Evolutionary conservation across 202 grass and related monocot species (phyloP).

Genomic region (Hordeum pubiflorum): DNA sequence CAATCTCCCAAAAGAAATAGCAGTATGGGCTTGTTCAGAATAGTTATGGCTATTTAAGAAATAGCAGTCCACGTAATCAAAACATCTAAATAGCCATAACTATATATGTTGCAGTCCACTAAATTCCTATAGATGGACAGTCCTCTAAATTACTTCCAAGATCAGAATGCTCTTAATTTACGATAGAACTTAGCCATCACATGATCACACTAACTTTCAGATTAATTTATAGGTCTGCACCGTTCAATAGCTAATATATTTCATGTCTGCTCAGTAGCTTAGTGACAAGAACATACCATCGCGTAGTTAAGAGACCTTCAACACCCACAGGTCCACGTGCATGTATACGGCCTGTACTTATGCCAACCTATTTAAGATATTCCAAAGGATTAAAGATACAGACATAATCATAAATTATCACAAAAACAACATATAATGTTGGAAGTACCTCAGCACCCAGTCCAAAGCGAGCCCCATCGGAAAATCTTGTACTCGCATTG

Average conservation of each 20-base stretch:
- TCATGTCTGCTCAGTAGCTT: neutral
- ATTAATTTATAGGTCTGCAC: neutral
- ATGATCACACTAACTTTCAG: neutral
- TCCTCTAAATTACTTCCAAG: neutral
- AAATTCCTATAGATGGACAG: neutral
- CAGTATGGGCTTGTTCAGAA: neutral
- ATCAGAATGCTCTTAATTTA: neutral
- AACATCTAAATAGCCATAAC: neutral
- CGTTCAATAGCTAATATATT: neutral
- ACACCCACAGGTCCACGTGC: slow-evolving; percentile 96
- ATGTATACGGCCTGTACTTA: slow-evolving; percentile 98
- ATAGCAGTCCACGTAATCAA: too few species aligned
- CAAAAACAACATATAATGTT: neutral
- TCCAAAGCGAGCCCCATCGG: slow-evolving; percentile 94
- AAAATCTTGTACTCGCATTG: slow-evolving; percentile 92
- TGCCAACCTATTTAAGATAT: slow-evolving; percentile 74
- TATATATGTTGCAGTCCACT: neutral
- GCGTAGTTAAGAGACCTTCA: slow-evolving; percentile 83
- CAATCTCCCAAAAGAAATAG: neutral
- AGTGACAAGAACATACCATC: slow-evolving; percentile 54
- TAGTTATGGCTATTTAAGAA: too few species aligned
- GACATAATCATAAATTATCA: neutral
- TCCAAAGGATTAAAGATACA: slow-evolving; percentile 15
- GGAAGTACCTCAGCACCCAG: slow-evolving; percentile 79
- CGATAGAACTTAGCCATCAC: neutral